A percentile compares a stretch with the other conserved stretches of the same genome.
These are phyloP conservation scores for Cucurbitaria berberidis DNA, from an alignment of 2,329 filamentous ascomycete genomes.

Conservation along the genomic window DNA sequence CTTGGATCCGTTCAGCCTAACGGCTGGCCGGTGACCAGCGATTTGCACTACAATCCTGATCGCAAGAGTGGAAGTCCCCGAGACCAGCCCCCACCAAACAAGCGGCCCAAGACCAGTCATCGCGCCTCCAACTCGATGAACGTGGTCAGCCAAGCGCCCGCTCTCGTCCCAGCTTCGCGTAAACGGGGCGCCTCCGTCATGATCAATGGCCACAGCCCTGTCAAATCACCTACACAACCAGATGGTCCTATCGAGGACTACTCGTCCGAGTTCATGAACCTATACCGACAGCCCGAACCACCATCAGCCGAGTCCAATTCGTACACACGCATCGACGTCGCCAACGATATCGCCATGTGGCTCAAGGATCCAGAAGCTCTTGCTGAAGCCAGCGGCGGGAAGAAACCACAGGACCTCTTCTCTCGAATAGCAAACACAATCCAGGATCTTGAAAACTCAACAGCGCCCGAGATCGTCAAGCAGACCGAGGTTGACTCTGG, in stretches of 20 bases:
- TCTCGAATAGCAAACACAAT: conserved; percentile 63
- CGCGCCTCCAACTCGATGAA: conserved; percentile 77
- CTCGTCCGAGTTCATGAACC: conserved; percentile 74
- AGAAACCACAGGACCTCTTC: conserved; percentile 71
- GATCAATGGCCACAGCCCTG: conserved; percentile 73
- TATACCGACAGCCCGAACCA: conserved; percentile 69
- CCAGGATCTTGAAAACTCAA: conserved; percentile 58
- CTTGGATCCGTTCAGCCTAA: conserved; percentile 67
- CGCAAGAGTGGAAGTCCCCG: conserved; percentile 58
- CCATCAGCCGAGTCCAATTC: conserved; percentile 72
- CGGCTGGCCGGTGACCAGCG: conserved; percentile 65
- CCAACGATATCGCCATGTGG: conserved; percentile 78
- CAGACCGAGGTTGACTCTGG: conserved; percentile 59
- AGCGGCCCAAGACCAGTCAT: conserved; percentile 83
- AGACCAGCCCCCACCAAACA: conserved; percentile 68
- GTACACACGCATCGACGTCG: conserved; percentile 76
- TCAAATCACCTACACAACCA: conserved; percentile 73
- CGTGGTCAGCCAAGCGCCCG: conserved; percentile 69
- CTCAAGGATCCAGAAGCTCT: conserved; percentile 75
- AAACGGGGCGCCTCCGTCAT: conserved; percentile 66
- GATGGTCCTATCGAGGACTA: conserved; percentile 72
- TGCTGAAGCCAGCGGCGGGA: conserved; percentile 69
- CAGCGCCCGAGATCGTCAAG: conserved; percentile 59
- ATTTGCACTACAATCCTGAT: conserved; percentile 57
- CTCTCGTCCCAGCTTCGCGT: conserved; percentile 65